These are phyloP conservation scores for Beauveria asiatica DNA, from an alignment of 2,329 filamentous ascomycete species.

Conservation along the genomic window DNA sequence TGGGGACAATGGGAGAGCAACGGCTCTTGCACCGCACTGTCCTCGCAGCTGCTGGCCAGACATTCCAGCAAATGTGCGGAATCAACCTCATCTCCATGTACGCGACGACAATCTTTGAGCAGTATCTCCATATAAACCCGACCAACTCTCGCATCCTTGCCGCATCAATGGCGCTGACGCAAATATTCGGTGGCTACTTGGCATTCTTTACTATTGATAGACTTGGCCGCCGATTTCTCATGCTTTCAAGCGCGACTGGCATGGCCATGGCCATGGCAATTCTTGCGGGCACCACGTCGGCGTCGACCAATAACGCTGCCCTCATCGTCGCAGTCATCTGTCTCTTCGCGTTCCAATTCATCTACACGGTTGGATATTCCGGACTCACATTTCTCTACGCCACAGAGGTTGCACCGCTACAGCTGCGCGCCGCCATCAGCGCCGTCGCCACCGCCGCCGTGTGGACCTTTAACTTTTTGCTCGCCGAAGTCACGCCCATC, in stretches of 20 bases:
- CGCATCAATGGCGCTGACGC: constrained; percentile 22
- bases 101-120: constrained; percentile 22
- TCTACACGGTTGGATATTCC: constrained; percentile 55
- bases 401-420: constrained; percentile 39
- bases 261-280: constrained; percentile 10
- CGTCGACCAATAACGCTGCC: not conserved
- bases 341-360: constrained; percentile 57
- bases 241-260: constrained; percentile 8
- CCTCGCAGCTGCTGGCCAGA: constrained; percentile 9
- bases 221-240: constrained; percentile 18
- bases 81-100: constrained; percentile 23
- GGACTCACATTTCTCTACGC: constrained; percentile 50
- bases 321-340: constrained; percentile 26
- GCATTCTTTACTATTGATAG: constrained; percentile 23
- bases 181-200: constrained; percentile 23
- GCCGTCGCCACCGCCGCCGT: constrained; percentile 39
- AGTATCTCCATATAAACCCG: constrained; percentile 18
- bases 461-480: constrained; percentile 26
- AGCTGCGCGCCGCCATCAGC: constrained; percentile 32
- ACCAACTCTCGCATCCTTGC: constrained; percentile 19
- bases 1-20: constrained; percentile 13
- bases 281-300: constrained; percentile 10
- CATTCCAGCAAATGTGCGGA: constrained; percentile 21
- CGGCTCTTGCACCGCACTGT: constrained; percentile 12
- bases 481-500: constrained; percentile 54